phyloP scores from a whole-genome alignment of 2,329 filamentous ascomycete genomes.

The Fusarium scirpi region DNA sequence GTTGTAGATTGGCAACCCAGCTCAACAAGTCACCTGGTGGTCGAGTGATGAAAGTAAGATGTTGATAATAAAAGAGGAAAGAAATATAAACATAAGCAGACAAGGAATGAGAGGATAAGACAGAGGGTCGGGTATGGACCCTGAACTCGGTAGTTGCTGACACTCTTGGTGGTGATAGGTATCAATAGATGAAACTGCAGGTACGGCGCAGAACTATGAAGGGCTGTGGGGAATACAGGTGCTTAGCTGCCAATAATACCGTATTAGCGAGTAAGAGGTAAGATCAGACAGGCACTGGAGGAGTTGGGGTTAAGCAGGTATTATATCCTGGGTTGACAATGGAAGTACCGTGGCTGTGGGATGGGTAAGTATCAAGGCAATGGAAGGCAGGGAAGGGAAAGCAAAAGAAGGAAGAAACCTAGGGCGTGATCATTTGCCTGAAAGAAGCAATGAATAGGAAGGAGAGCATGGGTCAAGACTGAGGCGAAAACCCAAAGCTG shows the following conservation, averaged over 20 bases:
- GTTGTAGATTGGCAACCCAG: background rate
- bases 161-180: background rate
- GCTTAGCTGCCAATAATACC: background rate
- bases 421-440: background rate
- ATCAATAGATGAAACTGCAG: conserved; percentile 3
- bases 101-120: background rate
- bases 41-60: background rate
- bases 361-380: background rate
- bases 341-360: background rate
- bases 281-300: background rate
- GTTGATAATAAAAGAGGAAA: background rate
- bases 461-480: conserved; percentile 13
- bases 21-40: background rate
- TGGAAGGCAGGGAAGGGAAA: background rate
- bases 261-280: background rate
- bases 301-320: conserved; percentile 16
- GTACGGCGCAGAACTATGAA: background rate
- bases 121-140: background rate
- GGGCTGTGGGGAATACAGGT: background rate
- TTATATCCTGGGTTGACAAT: conserved; percentile 21
- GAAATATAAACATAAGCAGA: background rate
- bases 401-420: background rate
- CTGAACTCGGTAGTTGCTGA: background rate
- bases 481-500: conserved; percentile 23
- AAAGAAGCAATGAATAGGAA: conserved; percentile 25